These are phyloP conservation scores for Cryphonectria japonica DNA, from an alignment of 2,329 filamentous ascomycete species.

Conservation along the genomic window DNA sequence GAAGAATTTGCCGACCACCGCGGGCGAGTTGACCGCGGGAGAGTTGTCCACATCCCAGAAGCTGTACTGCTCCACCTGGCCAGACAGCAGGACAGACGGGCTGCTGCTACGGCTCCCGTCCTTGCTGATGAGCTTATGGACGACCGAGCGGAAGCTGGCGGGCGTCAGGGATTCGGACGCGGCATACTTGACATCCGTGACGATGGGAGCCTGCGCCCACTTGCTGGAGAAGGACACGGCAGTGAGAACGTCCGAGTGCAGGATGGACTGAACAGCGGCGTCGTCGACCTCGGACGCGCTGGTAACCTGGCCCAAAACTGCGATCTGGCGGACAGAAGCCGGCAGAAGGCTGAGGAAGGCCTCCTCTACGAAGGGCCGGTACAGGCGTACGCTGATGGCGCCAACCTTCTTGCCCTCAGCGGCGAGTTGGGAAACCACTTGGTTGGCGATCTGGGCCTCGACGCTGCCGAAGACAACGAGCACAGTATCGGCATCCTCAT, in stretches of 20 bases:
- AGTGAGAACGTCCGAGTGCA: conserved; percentile 91
- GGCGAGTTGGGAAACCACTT: conserved; percentile 75
- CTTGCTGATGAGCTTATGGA: conserved; percentile 56
- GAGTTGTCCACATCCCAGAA: conserved; percentile 93
- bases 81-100: conserved; percentile 45
- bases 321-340: conserved; percentile 72
- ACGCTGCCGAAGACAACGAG: conserved; percentile 91
- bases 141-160: conserved; percentile 53
- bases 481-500: conserved; percentile 77
- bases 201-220: conserved; percentile 63
- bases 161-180: conserved; percentile 64
- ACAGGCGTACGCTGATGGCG: conserved; percentile 88
- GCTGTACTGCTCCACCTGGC: conserved; percentile 78
- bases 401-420: conserved; percentile 78
- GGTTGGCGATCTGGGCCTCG: conserved; percentile 82
- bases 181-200: conserved; percentile 89
- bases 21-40: conserved; percentile 65
- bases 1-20: conserved; percentile 60
- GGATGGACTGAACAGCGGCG: conserved; percentile 74
- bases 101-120: conserved; percentile 41
- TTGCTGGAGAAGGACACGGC: conserved; percentile 78
- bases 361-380: conserved; percentile 94
- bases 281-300: conserved; percentile 76
- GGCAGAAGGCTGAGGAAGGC: conserved; percentile 85
- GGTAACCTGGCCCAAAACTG: conserved; percentile 86